Evolutionary conservation across 2,329 filamentous ascomycete genomes (phyloP).

Genomic region (Apiospora marii): DNA sequence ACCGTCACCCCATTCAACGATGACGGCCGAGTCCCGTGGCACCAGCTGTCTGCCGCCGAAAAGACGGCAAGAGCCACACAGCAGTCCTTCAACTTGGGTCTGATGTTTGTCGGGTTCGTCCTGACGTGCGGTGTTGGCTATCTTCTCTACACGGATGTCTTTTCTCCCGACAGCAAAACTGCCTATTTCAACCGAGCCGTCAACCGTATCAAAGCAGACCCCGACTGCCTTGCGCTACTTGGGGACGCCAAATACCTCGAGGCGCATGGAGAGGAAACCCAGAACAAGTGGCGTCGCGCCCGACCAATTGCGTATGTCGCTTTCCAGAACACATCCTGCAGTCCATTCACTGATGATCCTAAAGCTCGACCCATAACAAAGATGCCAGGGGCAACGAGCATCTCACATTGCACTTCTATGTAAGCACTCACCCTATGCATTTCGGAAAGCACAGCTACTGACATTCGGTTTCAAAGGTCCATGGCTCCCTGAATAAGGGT

Average conservation of each 20-base stretch:
- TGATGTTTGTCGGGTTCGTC: constrained; percentile 77
- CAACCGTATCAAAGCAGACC: constrained; percentile 76
- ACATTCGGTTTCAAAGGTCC: constrained; percentile 61
- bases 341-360: constrained; percentile 38
- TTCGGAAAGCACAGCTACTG: constrained; percentile 31
- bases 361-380: constrained; percentile 70
- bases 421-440: constrained; percentile 47
- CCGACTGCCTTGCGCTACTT: constrained; percentile 74
- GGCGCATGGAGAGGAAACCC: constrained; percentile 82
- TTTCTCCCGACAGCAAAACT: constrained; percentile 85
- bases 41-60: constrained; percentile 75
- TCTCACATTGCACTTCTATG: constrained; percentile 84
- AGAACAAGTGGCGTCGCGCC: constrained; percentile 80
- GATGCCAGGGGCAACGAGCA: constrained; percentile 82
- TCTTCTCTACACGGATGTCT: constrained; percentile 82
- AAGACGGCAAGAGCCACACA: constrained; percentile 87
- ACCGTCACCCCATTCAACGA: constrained; percentile 87
- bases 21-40: constrained; percentile 83
- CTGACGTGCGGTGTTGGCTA: constrained; percentile 84
- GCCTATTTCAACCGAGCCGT: constrained; percentile 89
- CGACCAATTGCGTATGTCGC: constrained; percentile 63
- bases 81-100: constrained; percentile 86
- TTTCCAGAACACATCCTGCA: constrained; percentile 27
- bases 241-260: constrained; percentile 78
- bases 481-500: constrained; percentile 78